Evolutionary conservation across 495 filamentous ascomycete genomes (phyloP).

Genomic region (Aspergillus olivimuriae): DNA sequence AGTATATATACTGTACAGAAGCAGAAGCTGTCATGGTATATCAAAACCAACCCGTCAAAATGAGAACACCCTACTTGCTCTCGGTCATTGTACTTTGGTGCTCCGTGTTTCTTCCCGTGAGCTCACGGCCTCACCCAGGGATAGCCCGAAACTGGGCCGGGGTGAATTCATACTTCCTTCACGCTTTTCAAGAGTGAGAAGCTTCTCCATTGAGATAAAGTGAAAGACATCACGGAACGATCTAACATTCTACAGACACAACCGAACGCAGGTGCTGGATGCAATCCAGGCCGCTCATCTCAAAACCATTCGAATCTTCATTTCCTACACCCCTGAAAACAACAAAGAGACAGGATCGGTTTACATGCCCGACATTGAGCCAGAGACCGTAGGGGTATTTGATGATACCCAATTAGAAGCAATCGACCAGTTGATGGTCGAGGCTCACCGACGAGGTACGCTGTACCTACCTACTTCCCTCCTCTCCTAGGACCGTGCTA

Average conservation of each 20-base stretch:
- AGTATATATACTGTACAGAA: not conserved
- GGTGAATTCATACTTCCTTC: not conserved
- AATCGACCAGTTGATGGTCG: not conserved
- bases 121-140: not conserved
- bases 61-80: not conserved
- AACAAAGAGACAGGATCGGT: not conserved
- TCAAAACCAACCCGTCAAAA: not conserved
- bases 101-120: not conserved
- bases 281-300: not conserved
- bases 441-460: not conserved
- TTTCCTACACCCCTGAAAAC: not conserved
- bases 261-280: not conserved
- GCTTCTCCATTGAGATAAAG: not conserved
- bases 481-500: not conserved
- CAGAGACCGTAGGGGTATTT: not conserved
- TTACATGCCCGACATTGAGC: not conserved
- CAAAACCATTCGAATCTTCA: not conserved
- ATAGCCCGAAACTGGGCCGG: not conserved
- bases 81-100: not conserved
- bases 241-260: not conserved
- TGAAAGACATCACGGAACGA: not conserved
- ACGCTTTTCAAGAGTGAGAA: not conserved
- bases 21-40: not conserved
- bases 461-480: not conserved
- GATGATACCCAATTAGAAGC: not conserved